Conservation (phyloP, 495 filamentous ascomycete species). For the Xanthoparmelia taractica region DNA sequence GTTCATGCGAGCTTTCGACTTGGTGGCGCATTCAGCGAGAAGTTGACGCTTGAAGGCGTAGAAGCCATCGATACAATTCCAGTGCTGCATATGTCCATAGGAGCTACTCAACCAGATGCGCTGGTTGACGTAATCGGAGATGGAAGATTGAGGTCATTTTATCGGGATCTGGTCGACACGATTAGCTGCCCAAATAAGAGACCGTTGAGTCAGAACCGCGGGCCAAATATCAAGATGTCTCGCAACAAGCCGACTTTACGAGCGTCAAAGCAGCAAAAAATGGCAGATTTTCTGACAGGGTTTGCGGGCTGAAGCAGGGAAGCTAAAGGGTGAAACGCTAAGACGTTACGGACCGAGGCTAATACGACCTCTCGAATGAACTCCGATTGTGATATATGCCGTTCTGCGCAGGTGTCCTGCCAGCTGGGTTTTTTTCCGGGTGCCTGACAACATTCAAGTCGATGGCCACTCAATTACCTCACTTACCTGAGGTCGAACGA, state of each 20-base stretch:
- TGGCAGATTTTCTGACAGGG: slow-evolving; percentile 19
- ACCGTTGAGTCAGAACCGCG: not conserved
- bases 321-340: no score
- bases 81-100: slow-evolving; percentile 17
- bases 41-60: slow-evolving; percentile 8
- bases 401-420: not conserved
- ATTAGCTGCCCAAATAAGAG: not conserved
- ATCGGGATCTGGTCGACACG: not conserved
- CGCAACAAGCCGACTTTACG: slow-evolving; percentile 14
- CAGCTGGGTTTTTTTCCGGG: not conserved
- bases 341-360: slow-evolving; percentile 13
- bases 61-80: slow-evolving; percentile 11
- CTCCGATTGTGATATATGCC: not conserved
- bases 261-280: slow-evolving; percentile 19
- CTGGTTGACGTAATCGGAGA: slow-evolving; percentile 4
- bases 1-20: slow-evolving; percentile 13
- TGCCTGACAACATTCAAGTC: not conserved
- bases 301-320: slow-evolving; percentile 13
- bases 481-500: slow-evolving; percentile 57
- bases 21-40: slow-evolving; percentile 8
- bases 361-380: not conserved
- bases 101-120: slow-evolving; percentile 1
- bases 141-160: not conserved
- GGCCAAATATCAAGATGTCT: not conserved
- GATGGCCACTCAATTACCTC: slow-evolving; percentile 43